phyloP scores from a whole-genome alignment of 257 asterid genomes.

The Fraxinus excelsior region DNA sequence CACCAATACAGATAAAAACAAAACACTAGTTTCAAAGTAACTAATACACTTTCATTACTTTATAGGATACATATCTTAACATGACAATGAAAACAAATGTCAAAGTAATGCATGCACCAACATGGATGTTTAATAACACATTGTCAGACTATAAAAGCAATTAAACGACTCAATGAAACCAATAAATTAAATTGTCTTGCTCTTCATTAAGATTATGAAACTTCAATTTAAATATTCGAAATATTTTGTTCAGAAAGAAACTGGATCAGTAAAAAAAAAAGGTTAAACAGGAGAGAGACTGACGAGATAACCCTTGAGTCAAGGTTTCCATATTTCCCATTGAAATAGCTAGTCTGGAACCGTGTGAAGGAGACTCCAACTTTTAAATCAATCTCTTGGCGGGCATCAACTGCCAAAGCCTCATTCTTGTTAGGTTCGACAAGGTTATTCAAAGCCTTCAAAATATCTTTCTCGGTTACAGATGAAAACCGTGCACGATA shows the following conservation, averaged over 20 bases:
- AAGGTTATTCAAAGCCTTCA: conserved; percentile 74
- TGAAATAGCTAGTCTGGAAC: conserved; percentile 87
- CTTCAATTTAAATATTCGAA: neutral
- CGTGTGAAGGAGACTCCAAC: conserved; percentile 97
- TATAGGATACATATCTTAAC: neutral
- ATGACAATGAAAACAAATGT: neutral
- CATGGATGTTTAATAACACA: neutral
- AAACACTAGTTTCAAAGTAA: neutral
- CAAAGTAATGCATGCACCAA: neutral
- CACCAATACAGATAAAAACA: neutral
- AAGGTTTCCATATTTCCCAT: conserved; percentile 96
- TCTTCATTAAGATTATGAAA: neutral
- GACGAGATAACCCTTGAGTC: conserved; percentile 94
- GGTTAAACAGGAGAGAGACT: conserved; percentile 39
- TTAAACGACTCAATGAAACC: conserved; percentile 11
- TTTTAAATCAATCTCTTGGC: conserved; percentile 96
- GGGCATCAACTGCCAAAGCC: conserved; percentile 92
- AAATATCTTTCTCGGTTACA: conserved; percentile 83
- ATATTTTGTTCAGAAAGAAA: conserved; percentile 8
- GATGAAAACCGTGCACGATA: conserved; percentile 91
- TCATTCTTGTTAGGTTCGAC: conserved; percentile 81
- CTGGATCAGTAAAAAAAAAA: neutral
- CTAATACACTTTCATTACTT: no score
- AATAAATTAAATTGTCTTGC: neutral
- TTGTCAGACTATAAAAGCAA: conserved; percentile 35